Base-by-base conservation (phyloP, 495 filamentous ascomycete genomes). In the Tricharina praecox region DNA sequence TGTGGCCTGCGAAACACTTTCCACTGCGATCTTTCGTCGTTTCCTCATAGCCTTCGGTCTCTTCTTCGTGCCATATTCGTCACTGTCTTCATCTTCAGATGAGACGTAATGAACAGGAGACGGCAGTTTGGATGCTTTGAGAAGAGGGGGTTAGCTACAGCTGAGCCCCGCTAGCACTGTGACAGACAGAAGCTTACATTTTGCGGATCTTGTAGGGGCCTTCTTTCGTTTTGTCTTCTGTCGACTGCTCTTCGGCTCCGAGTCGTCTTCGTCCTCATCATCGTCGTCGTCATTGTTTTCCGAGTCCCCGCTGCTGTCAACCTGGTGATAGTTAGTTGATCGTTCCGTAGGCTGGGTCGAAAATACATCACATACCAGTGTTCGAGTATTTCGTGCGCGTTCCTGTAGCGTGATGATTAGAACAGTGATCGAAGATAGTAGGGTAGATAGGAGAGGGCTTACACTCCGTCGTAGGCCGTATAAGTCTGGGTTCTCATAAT, bases 391-490 rank as follows among this genome's bases (percentile, higher is more conserved):
- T 51, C 72, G 70, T 36, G 75, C 72, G 51, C 77, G 73, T 55
- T 70, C 65, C 67, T 70, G 45, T 38, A 46, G 37, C 25, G 48
- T 23, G 44, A 55, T 48, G 62, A 69, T 64, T 66, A 72, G 60
- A 42, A 48, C 41, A 36, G 44, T 44, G 4, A 26, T 45, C 4
- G 1, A 41, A 20, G 42, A 4, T 36, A 21, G 23, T n/a, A n/a
- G n/a, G n/a, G n/a, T n/a, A n/a, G n/a, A n/a, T 13, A 28, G 37
- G 50, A 43, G 50, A 51, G 18, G 48, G 62, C 79, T 47, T 77
- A 86, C 86, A 67, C 90, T 97, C 60, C 90, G 74, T 50, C 90
- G 74, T 41, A 99, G 69, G 15, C 88, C 90, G 66, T 95, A 97
- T 16, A 97, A 68, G 60, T 95, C 90, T n/a, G 90, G 90, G 61